Evolutionary conservation across 495 filamentous ascomycete species (phyloP), one percentile per base, ranked within the genome.

Genomic region (Pseudomonodictys pantanalensis): DNA sequence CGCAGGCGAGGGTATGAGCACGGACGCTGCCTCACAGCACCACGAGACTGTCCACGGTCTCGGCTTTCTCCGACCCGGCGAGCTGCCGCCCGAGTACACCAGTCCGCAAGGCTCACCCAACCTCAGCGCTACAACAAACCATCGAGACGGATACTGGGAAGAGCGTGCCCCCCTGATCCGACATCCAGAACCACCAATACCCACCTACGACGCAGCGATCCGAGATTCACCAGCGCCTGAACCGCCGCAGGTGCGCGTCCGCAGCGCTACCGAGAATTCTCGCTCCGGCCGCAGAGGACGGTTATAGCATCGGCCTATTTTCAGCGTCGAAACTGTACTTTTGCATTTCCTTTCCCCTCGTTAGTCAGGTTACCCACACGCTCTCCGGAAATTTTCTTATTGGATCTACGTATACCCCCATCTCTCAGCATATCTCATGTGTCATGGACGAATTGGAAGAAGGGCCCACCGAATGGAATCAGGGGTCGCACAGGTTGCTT

Each of bases 1-100:
- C 68, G 75, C 77, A 20, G 91, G 88, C n/a, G 90, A 93, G 71
- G 82, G 84, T 3, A 83, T 82, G 22, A 92, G 78, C 55, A 77
- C 72, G 46, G 74, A 78, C 24, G 73, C 60, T 11, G 56, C 49
- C 72, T 64, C 72, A 11, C 67, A 67, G 22, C 29, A 57, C 23
- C 53, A 62, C n/a, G 28, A 32, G 2, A 25, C 25, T 7, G 39
- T 56, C 39, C 58, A 58, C 29, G 69, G 67, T 10, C 51, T 71
- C 10, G 67, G 67, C 1, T 68, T 72, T 35, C 48, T 64, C 3
- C 60, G 69, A 47, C 58, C 66, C 12, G 50, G 56, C 9, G 67
- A 71, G 20, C 64, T 70, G n/a, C 73, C 73, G 24, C 73, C 73
- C 1, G 73, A 75, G 29, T 76, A 76, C 52, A 68, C 70, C 46